Evolutionary conservation across 306 rosid genomes (phyloP).

Genomic region (Citrullus mucosospermus): DNA sequence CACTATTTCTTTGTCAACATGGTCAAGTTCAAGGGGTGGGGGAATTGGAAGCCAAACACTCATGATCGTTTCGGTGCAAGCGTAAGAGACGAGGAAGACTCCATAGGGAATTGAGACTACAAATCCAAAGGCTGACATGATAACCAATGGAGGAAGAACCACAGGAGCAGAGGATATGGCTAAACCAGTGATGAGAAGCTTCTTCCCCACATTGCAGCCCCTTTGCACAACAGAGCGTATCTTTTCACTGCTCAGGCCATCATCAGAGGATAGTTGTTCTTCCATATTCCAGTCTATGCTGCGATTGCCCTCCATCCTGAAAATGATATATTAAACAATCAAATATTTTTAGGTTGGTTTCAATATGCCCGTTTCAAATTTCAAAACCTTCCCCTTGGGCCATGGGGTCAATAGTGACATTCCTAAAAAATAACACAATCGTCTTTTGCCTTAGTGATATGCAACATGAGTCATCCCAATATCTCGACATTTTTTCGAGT

Average conservation of each 20-base stretch:
- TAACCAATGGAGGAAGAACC: slow-evolving; percentile 55
- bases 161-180: slow-evolving; percentile 48
- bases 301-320: not conserved
- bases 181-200: slow-evolving; percentile 37
- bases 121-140: slow-evolving; percentile 57
- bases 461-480: too few species aligned
- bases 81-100: slow-evolving; percentile 44
- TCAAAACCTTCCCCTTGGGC: too few species aligned
- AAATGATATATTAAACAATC: not conserved
- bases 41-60: slow-evolving; percentile 43
- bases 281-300: slow-evolving; percentile 22
- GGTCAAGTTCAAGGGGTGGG: not conserved
- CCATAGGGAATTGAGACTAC: slow-evolving; percentile 55
- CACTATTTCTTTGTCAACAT: not conserved
- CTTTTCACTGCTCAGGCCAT: slow-evolving; percentile 1
- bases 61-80: slow-evolving; percentile 45
- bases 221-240: slow-evolving; percentile 23
- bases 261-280: slow-evolving; percentile 9
- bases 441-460: too few species aligned
- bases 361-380: not conserved
- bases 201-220: slow-evolving; percentile 38
- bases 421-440: not conserved
- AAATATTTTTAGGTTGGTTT: not conserved
- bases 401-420: not conserved
- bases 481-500: too few species aligned